These are phyloP conservation scores for Immersiella caudata DNA, from an alignment of 495 filamentous ascomycete species.

Conservation along the genomic window DNA sequence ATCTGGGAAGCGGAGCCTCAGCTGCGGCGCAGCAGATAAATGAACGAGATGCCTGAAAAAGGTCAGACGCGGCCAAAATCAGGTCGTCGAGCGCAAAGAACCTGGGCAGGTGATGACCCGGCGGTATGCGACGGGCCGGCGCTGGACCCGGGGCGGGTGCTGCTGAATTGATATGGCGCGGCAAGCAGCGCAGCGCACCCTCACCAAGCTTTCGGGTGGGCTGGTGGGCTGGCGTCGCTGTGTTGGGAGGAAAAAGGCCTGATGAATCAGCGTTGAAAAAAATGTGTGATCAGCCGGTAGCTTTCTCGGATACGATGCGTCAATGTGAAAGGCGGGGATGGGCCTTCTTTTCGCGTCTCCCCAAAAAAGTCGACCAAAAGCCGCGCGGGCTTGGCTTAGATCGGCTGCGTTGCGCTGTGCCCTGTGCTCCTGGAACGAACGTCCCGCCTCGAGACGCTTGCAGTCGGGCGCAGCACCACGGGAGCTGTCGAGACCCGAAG, in stretches of 20 bases:
- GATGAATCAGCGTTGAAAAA: slow-evolving; percentile 37
- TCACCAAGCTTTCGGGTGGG: slow-evolving; percentile 1
- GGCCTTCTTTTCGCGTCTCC: slow-evolving; percentile 11
- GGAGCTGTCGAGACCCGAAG: slow-evolving; percentile 5
- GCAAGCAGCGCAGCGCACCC: slow-evolving; percentile 5
- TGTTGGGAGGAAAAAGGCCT: slow-evolving; percentile 16
- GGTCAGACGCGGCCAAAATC: slow-evolving; percentile 9
- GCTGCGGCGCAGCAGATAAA: slow-evolving; percentile 30
- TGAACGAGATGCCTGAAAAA: slow-evolving; percentile 24
- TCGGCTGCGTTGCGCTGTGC: slow-evolving; percentile 6
- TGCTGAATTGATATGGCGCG: slow-evolving; percentile 16
- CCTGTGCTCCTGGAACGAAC: slow-evolving; percentile 3
- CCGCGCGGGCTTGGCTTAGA: slow-evolving; percentile 15
- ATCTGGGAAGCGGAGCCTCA: slow-evolving; percentile 18
- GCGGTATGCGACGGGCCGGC: slow-evolving; percentile 25
- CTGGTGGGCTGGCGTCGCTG: background rate
- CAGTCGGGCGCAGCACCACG: slow-evolving; percentile 4
- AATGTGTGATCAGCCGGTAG: slow-evolving; percentile 41
- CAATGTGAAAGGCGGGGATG: slow-evolving; percentile 28
- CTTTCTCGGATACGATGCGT: slow-evolving; percentile 33
- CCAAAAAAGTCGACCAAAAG: background rate
- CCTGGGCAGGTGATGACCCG: slow-evolving; percentile 9
- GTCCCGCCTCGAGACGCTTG: background rate
- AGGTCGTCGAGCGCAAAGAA: slow-evolving; percentile 6
- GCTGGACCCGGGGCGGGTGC: slow-evolving; percentile 4